A percentile compares a stretch with the other conserved stretches of the same genome.
Conservation (phyloP, 2,329 filamentous ascomycete genomes). For the Thelonectria olida region DNA sequence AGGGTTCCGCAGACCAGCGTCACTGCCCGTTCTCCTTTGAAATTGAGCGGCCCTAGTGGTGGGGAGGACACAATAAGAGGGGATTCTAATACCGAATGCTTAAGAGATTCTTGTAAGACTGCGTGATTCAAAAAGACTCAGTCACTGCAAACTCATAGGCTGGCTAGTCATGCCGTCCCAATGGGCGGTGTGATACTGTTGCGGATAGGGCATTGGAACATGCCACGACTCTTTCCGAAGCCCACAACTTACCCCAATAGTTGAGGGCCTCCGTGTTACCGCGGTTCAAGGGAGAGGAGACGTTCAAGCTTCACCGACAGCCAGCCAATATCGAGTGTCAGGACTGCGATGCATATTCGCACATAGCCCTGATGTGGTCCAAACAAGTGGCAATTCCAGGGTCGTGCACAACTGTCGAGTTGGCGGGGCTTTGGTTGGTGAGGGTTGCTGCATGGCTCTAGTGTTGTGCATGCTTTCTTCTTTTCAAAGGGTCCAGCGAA, state of each 20-base stretch:
- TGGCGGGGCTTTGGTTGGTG: constrained; percentile 4
- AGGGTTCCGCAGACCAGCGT: constrained; percentile 11
- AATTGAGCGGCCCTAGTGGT: not conserved
- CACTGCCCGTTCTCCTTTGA: not conserved
- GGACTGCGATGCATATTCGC: not conserved
- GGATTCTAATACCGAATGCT: not conserved
- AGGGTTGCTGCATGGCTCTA: constrained; percentile 21
- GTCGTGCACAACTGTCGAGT: not conserved
- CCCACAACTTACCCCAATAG: not conserved
- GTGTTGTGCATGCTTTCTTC: constrained; percentile 21
- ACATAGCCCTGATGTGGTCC: not conserved
- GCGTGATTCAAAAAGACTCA: constrained; percentile 8
- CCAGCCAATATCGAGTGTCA: no score
- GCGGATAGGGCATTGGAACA: not conserved
- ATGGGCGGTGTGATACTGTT: constrained; percentile 11
- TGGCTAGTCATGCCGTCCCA: constrained; percentile 1
- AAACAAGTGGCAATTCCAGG: not conserved
- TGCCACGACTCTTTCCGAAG: not conserved
- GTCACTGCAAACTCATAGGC: not conserved
- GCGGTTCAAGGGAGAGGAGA: not conserved
- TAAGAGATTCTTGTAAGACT: not conserved
- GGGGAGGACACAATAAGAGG: not conserved
- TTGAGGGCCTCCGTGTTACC: not conserved
- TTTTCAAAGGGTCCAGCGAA: constrained; percentile 6
- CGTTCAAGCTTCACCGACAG: not conserved